These are phyloP conservation scores for Mycena rosella DNA, from an alignment of 768 basidiomycete genomes.

Conservation along the genomic window DNA sequence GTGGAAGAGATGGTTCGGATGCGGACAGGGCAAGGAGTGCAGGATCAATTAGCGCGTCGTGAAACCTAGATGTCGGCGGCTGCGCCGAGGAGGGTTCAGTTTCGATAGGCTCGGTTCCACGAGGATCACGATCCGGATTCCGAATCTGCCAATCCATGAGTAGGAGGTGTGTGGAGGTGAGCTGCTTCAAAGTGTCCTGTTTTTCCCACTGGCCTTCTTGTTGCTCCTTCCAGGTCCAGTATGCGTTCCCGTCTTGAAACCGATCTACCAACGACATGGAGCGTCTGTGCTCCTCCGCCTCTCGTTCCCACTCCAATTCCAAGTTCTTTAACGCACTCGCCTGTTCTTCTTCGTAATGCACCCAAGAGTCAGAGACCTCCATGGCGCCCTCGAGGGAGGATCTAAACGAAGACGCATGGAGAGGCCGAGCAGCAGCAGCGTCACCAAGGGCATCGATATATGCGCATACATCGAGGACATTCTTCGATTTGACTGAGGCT, in stretches of 20 bases:
- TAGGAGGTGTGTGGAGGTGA: slow-evolving; percentile 41
- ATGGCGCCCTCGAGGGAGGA: slow-evolving; percentile 53
- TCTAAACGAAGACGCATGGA: slow-evolving; percentile 26
- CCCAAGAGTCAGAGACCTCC: slow-evolving; percentile 65
- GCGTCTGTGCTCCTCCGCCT: slow-evolving; percentile 35
- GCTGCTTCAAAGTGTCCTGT: slow-evolving; percentile 40
- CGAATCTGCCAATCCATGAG: slow-evolving; percentile 44
- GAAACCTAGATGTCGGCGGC: neutral
- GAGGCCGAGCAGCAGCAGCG: slow-evolving; percentile 41
- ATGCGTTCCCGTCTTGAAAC: slow-evolving; percentile 32
- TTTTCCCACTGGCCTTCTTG: slow-evolving; percentile 41
- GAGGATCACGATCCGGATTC: slow-evolving; percentile 28
- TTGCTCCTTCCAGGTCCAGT: slow-evolving; percentile 38
- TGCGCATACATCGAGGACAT: slow-evolving; percentile 72
- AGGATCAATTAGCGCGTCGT: slow-evolving; percentile 19
- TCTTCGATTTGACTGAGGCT: slow-evolving; percentile 73
- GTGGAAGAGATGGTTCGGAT: neutral
- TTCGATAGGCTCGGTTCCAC: no score
- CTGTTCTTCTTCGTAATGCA: slow-evolving; percentile 60
- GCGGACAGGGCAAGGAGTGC: slow-evolving; percentile 5
- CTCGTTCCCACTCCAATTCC: slow-evolving; percentile 47
- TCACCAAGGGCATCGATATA: slow-evolving; percentile 71
- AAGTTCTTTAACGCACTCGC: slow-evolving; percentile 46
- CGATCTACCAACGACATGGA: slow-evolving; percentile 20
- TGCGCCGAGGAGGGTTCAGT: slow-evolving; percentile 4